These are phyloP conservation scores for Fragosphaeria purpurea DNA, from an alignment of 2,329 filamentous ascomycete genomes.

Conservation along the genomic window DNA sequence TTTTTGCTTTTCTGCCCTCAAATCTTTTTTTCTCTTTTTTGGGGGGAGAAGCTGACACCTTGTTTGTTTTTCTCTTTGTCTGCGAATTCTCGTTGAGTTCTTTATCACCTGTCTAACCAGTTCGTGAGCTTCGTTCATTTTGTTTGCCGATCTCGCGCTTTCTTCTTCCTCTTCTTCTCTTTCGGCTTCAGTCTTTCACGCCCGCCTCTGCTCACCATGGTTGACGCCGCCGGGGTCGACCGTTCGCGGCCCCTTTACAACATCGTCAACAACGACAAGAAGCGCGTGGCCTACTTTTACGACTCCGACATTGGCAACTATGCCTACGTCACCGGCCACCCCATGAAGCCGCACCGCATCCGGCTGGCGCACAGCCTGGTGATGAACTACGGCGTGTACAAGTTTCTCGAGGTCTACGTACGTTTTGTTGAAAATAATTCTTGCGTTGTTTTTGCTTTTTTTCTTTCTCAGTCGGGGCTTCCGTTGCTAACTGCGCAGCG, in stretches of 20 bases:
- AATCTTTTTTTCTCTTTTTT: not conserved
- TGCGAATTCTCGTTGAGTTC: not conserved
- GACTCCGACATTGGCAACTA: slow-evolving; percentile 98
- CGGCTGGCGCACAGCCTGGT: slow-evolving; percentile 92
- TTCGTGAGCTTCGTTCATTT: too few relatives aligned
- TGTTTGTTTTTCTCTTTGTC: not conserved
- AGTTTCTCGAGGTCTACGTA: slow-evolving; percentile 93
- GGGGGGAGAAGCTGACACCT: too few relatives aligned
- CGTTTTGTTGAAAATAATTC: slow-evolving; percentile 30
- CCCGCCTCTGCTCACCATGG: slow-evolving; percentile 7
- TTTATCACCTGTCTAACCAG: too few relatives aligned
- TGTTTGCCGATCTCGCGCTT: not conserved
- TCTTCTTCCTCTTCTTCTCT: not conserved
- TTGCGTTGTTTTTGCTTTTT: slow-evolving; percentile 27
- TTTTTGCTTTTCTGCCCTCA: not conserved
- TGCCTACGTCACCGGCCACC: slow-evolving; percentile 91
- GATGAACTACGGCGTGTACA: slow-evolving; percentile 90
- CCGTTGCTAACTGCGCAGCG: slow-evolving; percentile 39
- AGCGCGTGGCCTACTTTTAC: slow-evolving; percentile 96
- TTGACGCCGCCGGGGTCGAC: slow-evolving; percentile 25
- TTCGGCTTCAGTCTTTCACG: not conserved
- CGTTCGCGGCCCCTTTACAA: slow-evolving; percentile 37
- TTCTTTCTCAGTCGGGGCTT: slow-evolving; percentile 14
- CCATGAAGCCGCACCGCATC: slow-evolving; percentile 97
- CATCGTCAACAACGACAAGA: slow-evolving; percentile 38